phyloP scores from a whole-genome alignment of 148 eudicot genomes.

The Nepenthes mirabilis region DNA sequence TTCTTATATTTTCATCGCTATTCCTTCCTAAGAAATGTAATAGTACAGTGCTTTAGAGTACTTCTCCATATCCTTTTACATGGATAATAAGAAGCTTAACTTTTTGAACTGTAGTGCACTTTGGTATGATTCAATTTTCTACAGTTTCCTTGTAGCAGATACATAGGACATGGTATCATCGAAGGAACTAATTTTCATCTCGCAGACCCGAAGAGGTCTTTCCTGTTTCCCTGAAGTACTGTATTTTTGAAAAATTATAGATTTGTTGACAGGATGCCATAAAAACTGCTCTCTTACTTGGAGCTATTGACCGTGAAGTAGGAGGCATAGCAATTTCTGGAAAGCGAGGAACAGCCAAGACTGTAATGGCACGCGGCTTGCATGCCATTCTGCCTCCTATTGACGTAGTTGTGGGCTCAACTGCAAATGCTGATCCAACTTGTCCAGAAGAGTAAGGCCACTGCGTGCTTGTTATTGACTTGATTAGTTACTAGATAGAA shows the following conservation, averaged over 20 bases:
- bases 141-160: too few species aligned
- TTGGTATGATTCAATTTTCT: too few species aligned
- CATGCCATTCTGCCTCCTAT: constrained; percentile 98
- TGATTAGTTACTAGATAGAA: too few species aligned
- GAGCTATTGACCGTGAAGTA: constrained; percentile 90
- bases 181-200: background rate
- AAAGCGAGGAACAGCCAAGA: constrained; percentile 95
- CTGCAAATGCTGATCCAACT: constrained; percentile 89
- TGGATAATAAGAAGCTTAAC: too few species aligned
- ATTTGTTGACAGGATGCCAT: constrained; percentile 63
- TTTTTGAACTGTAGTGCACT: too few species aligned
- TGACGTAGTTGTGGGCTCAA: constrained; percentile 80
- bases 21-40: too few species aligned
- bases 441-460: constrained; percentile 83
- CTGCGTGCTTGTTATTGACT: constrained; percentile 7
- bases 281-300: constrained; percentile 89
- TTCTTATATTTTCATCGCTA: too few species aligned
- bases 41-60: too few species aligned
- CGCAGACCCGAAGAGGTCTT: background rate
- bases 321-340: constrained; percentile 97
- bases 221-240: background rate
- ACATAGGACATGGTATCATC: too few species aligned
- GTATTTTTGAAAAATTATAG: background rate
- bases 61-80: too few species aligned
- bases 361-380: constrained; percentile 97